Evolutionary conservation across 2,329 filamentous ascomycete species (phyloP).

Genomic region (Fusarium haematococcum): DNA sequence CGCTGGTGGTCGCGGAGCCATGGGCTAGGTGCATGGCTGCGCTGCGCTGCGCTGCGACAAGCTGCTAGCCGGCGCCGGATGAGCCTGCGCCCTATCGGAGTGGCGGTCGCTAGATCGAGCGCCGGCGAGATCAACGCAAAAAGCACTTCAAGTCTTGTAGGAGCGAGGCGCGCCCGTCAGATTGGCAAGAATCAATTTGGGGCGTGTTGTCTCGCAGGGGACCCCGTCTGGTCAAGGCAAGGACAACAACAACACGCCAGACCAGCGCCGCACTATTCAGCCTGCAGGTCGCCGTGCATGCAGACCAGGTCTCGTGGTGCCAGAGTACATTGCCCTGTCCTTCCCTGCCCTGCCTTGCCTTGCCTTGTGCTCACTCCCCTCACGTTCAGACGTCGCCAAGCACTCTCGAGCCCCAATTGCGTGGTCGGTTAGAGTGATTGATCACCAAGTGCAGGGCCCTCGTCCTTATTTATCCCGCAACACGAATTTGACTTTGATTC

Average conservation of each 20-base stretch:
- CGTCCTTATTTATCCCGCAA: background rate
- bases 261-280: conserved; percentile 42
- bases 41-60: conserved; percentile 11
- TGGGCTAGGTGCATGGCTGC: conserved; percentile 14
- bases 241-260: conserved; percentile 32
- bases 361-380: conserved; percentile 19
- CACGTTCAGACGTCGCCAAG: background rate
- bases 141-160: background rate
- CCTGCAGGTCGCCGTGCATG: conserved; percentile 48
- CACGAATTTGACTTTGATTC: background rate
- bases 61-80: conserved; percentile 27
- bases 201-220: conserved; percentile 40
- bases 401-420: background rate
- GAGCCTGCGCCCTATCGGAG: conserved; percentile 25
- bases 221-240: conserved; percentile 18
- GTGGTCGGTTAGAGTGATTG: background rate
- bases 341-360: background rate
- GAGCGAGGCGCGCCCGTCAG: conserved; percentile 9
- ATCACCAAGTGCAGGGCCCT: background rate
- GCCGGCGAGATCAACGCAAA: conserved; percentile 24
- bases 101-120: conserved; percentile 29
- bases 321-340: conserved; percentile 12
- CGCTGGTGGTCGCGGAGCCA: conserved; percentile 22
- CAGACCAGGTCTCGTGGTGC: conserved; percentile 48
- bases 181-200: conserved; percentile 12